These are phyloP conservation scores for Beauveria sp. DNA, from an alignment of 2,329 filamentous ascomycete genomes.

Conservation along the genomic window DNA sequence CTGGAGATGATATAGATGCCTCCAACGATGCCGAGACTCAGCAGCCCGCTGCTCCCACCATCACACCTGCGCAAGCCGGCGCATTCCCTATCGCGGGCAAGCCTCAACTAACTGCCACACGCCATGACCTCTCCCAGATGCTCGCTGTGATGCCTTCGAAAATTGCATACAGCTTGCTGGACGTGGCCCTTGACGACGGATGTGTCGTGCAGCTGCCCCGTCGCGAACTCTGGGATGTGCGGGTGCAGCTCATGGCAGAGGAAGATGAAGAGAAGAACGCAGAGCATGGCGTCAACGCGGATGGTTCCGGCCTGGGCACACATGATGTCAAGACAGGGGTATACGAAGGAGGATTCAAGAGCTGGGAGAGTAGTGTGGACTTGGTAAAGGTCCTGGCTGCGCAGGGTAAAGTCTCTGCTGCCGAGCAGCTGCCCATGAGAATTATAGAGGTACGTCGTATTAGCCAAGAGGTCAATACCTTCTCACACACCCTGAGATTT, in stretches of 20 bases:
- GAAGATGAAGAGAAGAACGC: constrained; percentile 40
- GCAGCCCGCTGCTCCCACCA: neutral
- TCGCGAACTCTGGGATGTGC: constrained; percentile 74
- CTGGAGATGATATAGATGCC: constrained; percentile 57
- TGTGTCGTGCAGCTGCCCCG: constrained; percentile 53
- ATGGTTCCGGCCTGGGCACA: constrained; percentile 48
- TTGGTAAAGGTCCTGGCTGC: constrained; percentile 59
- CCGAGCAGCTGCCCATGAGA: constrained; percentile 29
- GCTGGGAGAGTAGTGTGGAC: constrained; percentile 80
- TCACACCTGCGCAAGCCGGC: constrained; percentile 22
- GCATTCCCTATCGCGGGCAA: constrained; percentile 58
- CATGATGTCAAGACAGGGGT: constrained; percentile 75
- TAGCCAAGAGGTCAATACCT: no score
- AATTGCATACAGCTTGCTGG: constrained; percentile 59
- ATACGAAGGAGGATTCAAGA: constrained; percentile 85
- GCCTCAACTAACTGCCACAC: constrained; percentile 47
- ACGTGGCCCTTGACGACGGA: constrained; percentile 50
- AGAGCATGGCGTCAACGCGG: constrained; percentile 25
- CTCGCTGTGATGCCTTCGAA: constrained; percentile 61
- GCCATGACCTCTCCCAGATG: constrained; percentile 43
- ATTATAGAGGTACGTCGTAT: constrained; percentile 47
- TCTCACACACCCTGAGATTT: neutral
- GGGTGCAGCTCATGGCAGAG: constrained; percentile 73
- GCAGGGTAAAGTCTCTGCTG: constrained; percentile 28
- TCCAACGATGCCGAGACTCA: constrained; percentile 28